Evolutionary conservation across 2,329 filamentous ascomycete genomes (phyloP), one percentile per base, ranked within the genome.

Genomic region (Pseudodiploospora longispora): DNA sequence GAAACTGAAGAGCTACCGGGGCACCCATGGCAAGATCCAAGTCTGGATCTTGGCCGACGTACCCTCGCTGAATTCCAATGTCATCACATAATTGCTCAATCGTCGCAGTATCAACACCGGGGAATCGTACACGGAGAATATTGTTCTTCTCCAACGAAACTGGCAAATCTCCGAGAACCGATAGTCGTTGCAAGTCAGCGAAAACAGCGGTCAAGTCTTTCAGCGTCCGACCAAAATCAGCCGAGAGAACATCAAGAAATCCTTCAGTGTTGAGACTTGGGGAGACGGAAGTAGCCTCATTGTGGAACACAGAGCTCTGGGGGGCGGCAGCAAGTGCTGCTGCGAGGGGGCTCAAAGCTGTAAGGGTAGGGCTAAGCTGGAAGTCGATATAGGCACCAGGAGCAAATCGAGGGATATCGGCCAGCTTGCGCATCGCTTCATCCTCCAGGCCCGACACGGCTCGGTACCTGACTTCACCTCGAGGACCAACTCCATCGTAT

Each of bases 361-460:
- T 97, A 59, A 97, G 80, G 47, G 87, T 94, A 3, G 93, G 93
- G 64, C 81, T 88, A 55, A 97, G 71, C 55, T 82, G 75, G 69
- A 97, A 98, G 65, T 95, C 89, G 59, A 98, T 75, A 63, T 80
- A 91, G 1, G 90, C 86, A 28, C 93, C 93, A 3, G 87, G 80
- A 3, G 68, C 50, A 64, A 57, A 64, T 60, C 69, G 74, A 41
- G 76, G 69, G 6, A 79, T 67, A 36, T 71, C 72, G 31, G 76
- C 74, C 67, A 93, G 75, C 61, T 80, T 85, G 48, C 76, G 74
- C 52, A 78, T 75, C 8, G 83, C 78, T 63, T 90, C 76, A 51
- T 93, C 80, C 59, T 93, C 85, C 4, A 88, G 66, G 8, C 73
- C 70, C 31, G 83, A 85, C n/a, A 96, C 80, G 30, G 80, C 70